A percentile compares a stretch with the other conserved stretches of the same genome.
Conservation (phyloP, 768 basidiomycete genomes). For the Coprinellus micaceus region DNA sequence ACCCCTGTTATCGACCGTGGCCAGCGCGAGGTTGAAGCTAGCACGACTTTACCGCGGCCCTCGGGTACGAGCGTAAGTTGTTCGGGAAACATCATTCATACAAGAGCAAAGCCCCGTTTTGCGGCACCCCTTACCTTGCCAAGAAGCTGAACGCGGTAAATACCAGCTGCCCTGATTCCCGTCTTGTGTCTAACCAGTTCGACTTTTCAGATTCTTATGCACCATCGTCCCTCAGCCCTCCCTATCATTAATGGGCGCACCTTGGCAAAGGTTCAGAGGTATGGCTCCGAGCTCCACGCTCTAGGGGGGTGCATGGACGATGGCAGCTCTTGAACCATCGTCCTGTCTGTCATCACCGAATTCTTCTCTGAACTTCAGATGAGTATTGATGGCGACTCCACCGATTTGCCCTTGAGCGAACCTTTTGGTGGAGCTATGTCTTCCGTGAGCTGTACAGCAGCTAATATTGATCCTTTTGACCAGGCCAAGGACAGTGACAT, state of each 20-base stretch:
- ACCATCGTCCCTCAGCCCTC: slow-evolving; percentile 95
- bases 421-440: slow-evolving; percentile 98
- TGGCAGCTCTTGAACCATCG: slow-evolving; percentile 78
- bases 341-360: slow-evolving; percentile 94
- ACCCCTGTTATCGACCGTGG: slow-evolving; percentile 99
- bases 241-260: slow-evolving; percentile 98
- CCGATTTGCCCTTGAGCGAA: slow-evolving; percentile 92
- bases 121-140: slow-evolving; percentile 95
- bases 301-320: slow-evolving; percentile 90
- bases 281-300: slow-evolving; percentile 72
- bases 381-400: slow-evolving; percentile 95
- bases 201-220: slow-evolving; percentile 84
- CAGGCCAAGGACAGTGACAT: slow-evolving; percentile 99
- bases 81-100: slow-evolving; percentile 95
- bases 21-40: slow-evolving; percentile 91
- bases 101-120: slow-evolving; percentile 91
- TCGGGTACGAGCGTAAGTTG: slow-evolving; percentile 88
- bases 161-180: slow-evolving; percentile 10
- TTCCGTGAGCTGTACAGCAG: slow-evolving; percentile 98
- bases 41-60: slow-evolving; percentile 81
- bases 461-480: slow-evolving; percentile 95
- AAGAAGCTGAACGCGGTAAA: slow-evolving; percentile 90
- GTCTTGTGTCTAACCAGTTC: not conserved
- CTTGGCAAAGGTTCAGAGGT: slow-evolving; percentile 85
- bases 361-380: slow-evolving; percentile 96